phyloP scores from a whole-genome alignment of 2,329 filamentous ascomycete genomes.

The Didymella pinodella region DNA sequence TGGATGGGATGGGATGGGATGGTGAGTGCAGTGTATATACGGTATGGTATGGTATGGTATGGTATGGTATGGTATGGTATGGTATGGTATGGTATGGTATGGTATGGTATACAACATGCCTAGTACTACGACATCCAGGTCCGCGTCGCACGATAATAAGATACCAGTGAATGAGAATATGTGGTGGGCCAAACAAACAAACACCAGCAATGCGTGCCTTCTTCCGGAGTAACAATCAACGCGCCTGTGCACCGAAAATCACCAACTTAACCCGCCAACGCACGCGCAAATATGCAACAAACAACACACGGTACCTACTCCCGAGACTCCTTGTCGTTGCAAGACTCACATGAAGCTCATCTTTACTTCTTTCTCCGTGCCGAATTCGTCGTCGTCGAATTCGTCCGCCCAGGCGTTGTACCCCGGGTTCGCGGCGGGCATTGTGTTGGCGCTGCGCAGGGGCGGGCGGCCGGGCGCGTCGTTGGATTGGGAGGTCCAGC shows the following conservation, averaged over 20 bases:
- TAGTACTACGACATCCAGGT: no score
- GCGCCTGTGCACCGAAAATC: not conserved
- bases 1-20: not conserved
- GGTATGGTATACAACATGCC: no score
- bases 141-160: not conserved
- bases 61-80: no score
- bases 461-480: constrained; percentile 41
- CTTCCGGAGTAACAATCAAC: not conserved
- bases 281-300: not conserved
- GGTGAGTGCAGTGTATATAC: not conserved
- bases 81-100: no score
- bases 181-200: not conserved
- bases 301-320: not conserved
- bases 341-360: constrained; percentile 55
- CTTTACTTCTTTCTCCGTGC: constrained; percentile 56
- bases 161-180: not conserved
- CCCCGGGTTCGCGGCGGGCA: constrained; percentile 34
- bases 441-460: constrained; percentile 41
- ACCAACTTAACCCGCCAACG: not conserved
- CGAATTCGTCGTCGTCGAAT: constrained; percentile 57
- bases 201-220: not conserved
- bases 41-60: no score
- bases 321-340: not conserved
- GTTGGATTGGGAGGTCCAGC: constrained; percentile 18
- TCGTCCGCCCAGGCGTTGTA: constrained; percentile 60